A percentile compares a stretch with the other conserved stretches of the same genome.
phyloP scores from a whole-genome alignment of 1,139 yeast species.

The Suhomyces kunorum region DNA sequence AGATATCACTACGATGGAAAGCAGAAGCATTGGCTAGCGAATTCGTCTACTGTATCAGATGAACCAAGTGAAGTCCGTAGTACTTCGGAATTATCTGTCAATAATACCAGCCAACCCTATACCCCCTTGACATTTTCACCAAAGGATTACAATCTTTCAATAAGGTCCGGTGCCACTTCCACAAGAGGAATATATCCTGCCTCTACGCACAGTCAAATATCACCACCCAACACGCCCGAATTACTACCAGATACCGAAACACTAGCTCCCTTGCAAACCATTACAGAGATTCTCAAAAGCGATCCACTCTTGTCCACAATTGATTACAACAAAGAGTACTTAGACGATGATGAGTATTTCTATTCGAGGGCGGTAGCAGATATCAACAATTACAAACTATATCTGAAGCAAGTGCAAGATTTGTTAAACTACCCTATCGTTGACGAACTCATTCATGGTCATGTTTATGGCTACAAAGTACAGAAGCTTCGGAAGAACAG shows the following conservation, averaged over 20 bases:
- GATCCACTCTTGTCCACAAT: constrained; percentile 24
- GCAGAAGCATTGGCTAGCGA: constrained; percentile 82
- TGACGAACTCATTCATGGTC: constrained; percentile 46
- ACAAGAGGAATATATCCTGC: constrained; percentile 34
- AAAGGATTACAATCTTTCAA: constrained; percentile 31
- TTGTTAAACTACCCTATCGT: constrained; percentile 48
- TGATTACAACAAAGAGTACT: constrained; percentile 35
- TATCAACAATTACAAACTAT: constrained; percentile 43
- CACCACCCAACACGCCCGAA: constrained; percentile 28
- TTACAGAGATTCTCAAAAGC: constrained; percentile 32
- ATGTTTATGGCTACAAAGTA: constrained; percentile 47
- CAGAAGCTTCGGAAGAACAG: constrained; percentile 36
- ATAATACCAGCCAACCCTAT: constrained; percentile 1
- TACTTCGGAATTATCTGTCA: constrained; percentile 32
- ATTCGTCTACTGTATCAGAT: constrained; percentile 13
- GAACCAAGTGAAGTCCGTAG: constrained; percentile 23
- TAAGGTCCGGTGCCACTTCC: constrained; percentile 37
- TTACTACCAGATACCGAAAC: constrained; percentile 6
- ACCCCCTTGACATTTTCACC: constrained; percentile 4
- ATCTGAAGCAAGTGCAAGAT: constrained; percentile 37
- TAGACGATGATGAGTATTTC: constrained; percentile 44
- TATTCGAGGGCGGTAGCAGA: constrained; percentile 38
- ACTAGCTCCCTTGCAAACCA: constrained; percentile 11
- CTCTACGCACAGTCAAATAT: constrained; percentile 27
- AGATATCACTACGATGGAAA: constrained; percentile 79